Base-by-base conservation (phyloP, 2,329 filamentous ascomycete species). In the Basipetospora chlamydospora region DNA sequence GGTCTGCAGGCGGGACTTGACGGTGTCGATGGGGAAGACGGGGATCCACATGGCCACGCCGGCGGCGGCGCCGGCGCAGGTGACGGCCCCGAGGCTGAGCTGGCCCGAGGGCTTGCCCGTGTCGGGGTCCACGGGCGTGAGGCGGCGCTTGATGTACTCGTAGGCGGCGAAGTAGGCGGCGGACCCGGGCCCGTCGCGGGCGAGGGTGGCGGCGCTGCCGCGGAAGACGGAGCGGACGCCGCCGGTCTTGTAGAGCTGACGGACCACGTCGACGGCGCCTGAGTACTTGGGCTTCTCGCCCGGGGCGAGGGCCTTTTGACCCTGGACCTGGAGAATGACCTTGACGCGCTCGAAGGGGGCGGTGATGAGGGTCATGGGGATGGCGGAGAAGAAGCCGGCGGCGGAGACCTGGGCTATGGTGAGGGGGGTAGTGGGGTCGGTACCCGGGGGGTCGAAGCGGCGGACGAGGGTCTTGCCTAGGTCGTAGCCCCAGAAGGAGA, bases 21-120 rank as follows among this genome's bases (percentile, higher is more conserved):
- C 78, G 0, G 90, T 98, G 53, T 98, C 90, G 44, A 98, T 72
- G 16, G 90, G 90, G 72, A 98, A 98, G 28, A 98, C 87, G 37
- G 90, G 87, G 47, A 95, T 90, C 90, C 90, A 98, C 90, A 98
- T 98, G 43, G 90, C 90, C 18, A 98, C 74, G 52, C 90, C 90
- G 0, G 90, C 90, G 4, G 79, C 82, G 43, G 83, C 90, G 48
- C 90, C 90, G 2, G 90, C 90, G 20, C 75, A 72, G 49, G 87
- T 84, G 39, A 98, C 72, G 9, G 90, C 90, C 2, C 73, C 63
- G 43, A 98, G 65, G 49, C 80, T 88, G 40, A 96, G 61, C 48
- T 90, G 67, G 28, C 86, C 87, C 4, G 67, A 73, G 2, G 81
- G 71, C 51, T 79, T 76, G 17, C 84, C 85, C 0, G 70, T 73